These are phyloP conservation scores for Ceratocystis variospora DNA, from an alignment of 2,329 filamentous ascomycete genomes.

Conservation along the genomic window DNA sequence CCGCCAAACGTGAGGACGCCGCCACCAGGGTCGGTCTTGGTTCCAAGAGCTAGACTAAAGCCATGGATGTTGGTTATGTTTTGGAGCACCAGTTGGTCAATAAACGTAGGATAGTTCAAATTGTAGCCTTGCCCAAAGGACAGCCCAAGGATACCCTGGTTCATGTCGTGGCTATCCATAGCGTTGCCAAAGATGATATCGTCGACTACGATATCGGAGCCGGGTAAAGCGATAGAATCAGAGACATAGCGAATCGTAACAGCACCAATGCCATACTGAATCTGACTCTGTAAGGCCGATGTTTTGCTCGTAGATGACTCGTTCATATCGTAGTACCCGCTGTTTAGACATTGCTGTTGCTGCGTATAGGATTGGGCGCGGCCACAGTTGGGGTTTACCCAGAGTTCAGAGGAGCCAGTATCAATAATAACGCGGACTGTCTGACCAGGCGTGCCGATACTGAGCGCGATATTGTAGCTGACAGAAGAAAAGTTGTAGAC, in stretches of 20 bases:
- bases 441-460: conserved; percentile 29
- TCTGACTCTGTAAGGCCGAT: conserved; percentile 19
- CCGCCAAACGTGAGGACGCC: conserved; percentile 32
- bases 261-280: conserved; percentile 25
- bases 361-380: conserved; percentile 19
- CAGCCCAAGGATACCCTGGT: conserved; percentile 26
- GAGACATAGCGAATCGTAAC: conserved; percentile 24
- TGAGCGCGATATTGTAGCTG: conserved; percentile 30
- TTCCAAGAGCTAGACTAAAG: conserved; percentile 27
- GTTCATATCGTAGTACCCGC: conserved; percentile 19
- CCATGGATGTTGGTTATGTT: conserved; percentile 24
- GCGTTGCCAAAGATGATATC: conserved; percentile 26
- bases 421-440: conserved; percentile 30
- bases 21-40: conserved; percentile 22
- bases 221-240: conserved; percentile 25
- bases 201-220: conserved; percentile 22
- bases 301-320: conserved; percentile 22
- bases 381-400: conserved; percentile 31
- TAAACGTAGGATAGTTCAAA: conserved; percentile 24
- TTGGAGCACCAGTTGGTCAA: conserved; percentile 25
- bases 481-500: conserved; percentile 22
- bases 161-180: conserved; percentile 23
- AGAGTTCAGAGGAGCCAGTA: conserved; percentile 31
- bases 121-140: conserved; percentile 25
- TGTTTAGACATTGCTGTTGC: conserved; percentile 17